Percentiles rank a stretch among this genome's conserved stretches.
Evolutionary conservation across 2,329 filamentous ascomycete species (phyloP).

Genomic region (Colletotrichum sidae): DNA sequence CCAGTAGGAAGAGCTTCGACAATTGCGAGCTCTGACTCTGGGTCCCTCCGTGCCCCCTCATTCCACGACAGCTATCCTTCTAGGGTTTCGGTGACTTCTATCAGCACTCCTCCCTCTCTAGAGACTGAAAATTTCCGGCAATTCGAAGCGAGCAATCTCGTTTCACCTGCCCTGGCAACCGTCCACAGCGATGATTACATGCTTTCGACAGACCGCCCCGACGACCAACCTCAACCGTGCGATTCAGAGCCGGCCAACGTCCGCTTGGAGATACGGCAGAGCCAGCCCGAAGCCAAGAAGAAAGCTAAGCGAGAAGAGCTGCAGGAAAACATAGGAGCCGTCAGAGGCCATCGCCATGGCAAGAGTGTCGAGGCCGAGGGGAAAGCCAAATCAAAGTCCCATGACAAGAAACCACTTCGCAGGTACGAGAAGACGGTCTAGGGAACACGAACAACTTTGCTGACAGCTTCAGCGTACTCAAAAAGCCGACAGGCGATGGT

Average conservation of each 20-base stretch:
- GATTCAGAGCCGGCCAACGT: background rate
- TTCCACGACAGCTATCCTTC: conserved; percentile 6
- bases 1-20: conserved; percentile 51
- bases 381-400: background rate
- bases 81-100: conserved; percentile 15
- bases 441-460: no score
- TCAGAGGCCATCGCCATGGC: no score
- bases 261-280: no score
- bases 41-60: conserved; percentile 9
- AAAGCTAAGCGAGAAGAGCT: no score
- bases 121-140: background rate
- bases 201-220: conserved; percentile 10
- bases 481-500: no score
- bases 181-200: conserved; percentile 52
- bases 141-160: background rate
- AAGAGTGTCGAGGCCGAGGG: no score
- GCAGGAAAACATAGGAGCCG: no score
- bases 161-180: conserved; percentile 42
- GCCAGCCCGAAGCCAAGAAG: no score
- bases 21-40: conserved; percentile 42
- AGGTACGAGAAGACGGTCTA: conserved; percentile 6
- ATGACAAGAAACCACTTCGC: conserved; percentile 5
- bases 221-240: background rate
- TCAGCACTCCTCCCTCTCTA: background rate
- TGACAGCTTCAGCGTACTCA: no score